A percentile compares a stretch with the other conserved stretches of the same genome.
Conservation (phyloP, 495 filamentous ascomycete species). For the Lasiosphaeria miniovina region DNA sequence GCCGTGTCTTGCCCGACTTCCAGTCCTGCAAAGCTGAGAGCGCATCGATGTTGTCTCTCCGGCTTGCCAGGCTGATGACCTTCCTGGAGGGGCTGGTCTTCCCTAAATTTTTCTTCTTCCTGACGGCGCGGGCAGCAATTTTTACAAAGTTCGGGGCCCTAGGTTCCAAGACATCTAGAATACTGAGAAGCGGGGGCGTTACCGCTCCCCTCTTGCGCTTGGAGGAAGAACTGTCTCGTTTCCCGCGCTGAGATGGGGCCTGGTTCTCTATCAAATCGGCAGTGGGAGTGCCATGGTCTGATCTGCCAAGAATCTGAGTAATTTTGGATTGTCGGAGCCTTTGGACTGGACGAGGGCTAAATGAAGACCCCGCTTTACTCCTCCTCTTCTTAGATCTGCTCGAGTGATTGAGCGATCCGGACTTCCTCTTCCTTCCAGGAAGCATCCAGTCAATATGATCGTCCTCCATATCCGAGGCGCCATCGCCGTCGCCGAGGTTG, state of each 20-base stretch:
- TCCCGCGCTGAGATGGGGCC: neutral
- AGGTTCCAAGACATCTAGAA: conserved; percentile 67
- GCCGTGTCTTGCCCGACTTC: conserved; percentile 66
- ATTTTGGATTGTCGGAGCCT: conserved; percentile 43
- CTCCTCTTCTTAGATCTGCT: conserved; percentile 27
- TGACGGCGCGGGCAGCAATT: conserved; percentile 71
- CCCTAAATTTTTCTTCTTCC: conserved; percentile 58
- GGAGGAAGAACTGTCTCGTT: neutral
- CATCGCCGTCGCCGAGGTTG: conserved; percentile 29
- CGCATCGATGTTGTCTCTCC: conserved; percentile 71
- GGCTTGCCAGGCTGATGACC: conserved; percentile 66
- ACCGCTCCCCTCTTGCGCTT: conserved; percentile 24
- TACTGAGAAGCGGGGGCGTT: conserved; percentile 56
- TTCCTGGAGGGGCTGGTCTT: conserved; percentile 75
- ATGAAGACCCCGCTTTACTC: conserved; percentile 25
- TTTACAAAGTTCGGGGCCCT: conserved; percentile 69
- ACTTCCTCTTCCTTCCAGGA: conserved; percentile 36
- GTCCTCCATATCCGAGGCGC: conserved; percentile 48
- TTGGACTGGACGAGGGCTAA: conserved; percentile 26
- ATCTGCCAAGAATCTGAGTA: conserved; percentile 37
- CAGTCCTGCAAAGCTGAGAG: conserved; percentile 66
- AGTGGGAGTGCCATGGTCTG: conserved; percentile 22
- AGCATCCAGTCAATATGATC: conserved; percentile 55
- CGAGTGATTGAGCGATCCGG: conserved; percentile 15
- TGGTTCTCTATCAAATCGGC: neutral